Conservation (phyloP, 352 stramenopile species). For the Globisporangium apiculatum region DNA sequence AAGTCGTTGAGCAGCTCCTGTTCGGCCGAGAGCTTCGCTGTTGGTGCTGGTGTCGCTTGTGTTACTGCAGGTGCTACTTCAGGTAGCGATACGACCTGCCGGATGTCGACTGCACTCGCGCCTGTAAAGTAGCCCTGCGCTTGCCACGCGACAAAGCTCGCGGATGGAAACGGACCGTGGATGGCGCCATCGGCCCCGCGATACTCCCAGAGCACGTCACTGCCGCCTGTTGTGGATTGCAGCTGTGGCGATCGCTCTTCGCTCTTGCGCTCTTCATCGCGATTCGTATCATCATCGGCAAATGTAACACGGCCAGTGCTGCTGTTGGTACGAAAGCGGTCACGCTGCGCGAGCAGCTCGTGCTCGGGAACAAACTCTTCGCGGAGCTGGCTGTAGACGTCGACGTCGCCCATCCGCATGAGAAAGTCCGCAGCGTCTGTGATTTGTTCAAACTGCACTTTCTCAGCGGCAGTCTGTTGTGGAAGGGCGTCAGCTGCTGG, state of each 20-base stretch:
- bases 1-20: conserved; percentile 84
- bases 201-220: conserved; percentile 74
- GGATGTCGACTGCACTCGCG: conserved; percentile 68
- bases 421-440: conserved; percentile 78
- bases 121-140: conserved; percentile 77
- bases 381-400: conserved; percentile 77
- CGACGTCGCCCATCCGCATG: conserved; percentile 65
- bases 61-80: conserved; percentile 6
- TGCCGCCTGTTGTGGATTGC: not conserved
- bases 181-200: conserved; percentile 61
- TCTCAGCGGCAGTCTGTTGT: conserved; percentile 55
- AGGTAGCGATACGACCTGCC: conserved; percentile 20
- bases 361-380: conserved; percentile 74
- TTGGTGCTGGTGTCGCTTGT: conserved; percentile 18
- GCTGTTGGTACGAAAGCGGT: not conserved
- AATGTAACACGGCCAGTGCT: conserved; percentile 18
- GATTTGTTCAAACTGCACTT: conserved; percentile 72
- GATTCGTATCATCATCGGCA: conserved; percentile 5
- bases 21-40: conserved; percentile 46
- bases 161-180: conserved; percentile 67
- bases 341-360: conserved; percentile 36
- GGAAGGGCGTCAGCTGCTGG: conserved; percentile 13
- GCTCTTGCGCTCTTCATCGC: conserved; percentile 31
- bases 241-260: conserved; percentile 21
- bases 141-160: conserved; percentile 69